These are phyloP conservation scores for Pyrenochaeta sp. DNA, from an alignment of 2,329 filamentous ascomycete genomes.

Conservation along the genomic window DNA sequence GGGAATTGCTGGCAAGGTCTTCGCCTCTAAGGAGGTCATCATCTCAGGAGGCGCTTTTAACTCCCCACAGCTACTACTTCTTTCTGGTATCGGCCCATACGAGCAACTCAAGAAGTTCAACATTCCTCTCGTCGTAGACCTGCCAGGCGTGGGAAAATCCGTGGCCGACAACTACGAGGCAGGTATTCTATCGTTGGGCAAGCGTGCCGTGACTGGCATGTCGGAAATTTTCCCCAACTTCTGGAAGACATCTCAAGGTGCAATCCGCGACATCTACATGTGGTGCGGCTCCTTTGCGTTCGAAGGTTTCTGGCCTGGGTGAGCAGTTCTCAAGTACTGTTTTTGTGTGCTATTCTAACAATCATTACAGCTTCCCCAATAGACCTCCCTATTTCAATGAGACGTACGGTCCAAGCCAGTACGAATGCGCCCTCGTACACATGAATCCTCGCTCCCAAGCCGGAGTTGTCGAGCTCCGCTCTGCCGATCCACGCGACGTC, in stretches of 20 bases:
- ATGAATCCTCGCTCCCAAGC: conserved; percentile 64
- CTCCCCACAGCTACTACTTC: conserved; percentile 68
- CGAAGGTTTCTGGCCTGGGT: conserved; percentile 39
- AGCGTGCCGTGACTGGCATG: conserved; percentile 23
- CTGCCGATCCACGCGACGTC: conserved; percentile 67
- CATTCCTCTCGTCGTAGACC: conserved; percentile 63
- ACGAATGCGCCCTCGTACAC: conserved; percentile 39
- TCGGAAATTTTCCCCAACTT: conserved; percentile 37
- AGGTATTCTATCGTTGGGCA: conserved; percentile 27
- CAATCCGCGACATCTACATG: conserved; percentile 40
- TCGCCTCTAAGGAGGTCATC: conserved; percentile 46
- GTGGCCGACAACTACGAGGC: conserved; percentile 37
- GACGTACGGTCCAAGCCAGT: conserved; percentile 31
- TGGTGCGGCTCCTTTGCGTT: conserved; percentile 40
- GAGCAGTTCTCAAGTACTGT: neutral
- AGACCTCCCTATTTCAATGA: conserved; percentile 28
- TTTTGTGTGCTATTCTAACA: neutral
- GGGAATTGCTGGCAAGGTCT: conserved; percentile 47
- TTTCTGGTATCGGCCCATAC: conserved; percentile 67
- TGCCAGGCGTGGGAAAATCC: conserved; percentile 64
- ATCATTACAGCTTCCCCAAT: conserved; percentile 22
- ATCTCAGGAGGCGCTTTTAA: conserved; percentile 63
- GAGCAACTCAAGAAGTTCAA: conserved; percentile 61
- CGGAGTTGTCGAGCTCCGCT: conserved; percentile 68
- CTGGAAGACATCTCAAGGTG: conserved; percentile 31